Base-by-base conservation (phyloP, 2,329 filamentous ascomycete genomes). In the Colletotrichum sojae region DNA sequence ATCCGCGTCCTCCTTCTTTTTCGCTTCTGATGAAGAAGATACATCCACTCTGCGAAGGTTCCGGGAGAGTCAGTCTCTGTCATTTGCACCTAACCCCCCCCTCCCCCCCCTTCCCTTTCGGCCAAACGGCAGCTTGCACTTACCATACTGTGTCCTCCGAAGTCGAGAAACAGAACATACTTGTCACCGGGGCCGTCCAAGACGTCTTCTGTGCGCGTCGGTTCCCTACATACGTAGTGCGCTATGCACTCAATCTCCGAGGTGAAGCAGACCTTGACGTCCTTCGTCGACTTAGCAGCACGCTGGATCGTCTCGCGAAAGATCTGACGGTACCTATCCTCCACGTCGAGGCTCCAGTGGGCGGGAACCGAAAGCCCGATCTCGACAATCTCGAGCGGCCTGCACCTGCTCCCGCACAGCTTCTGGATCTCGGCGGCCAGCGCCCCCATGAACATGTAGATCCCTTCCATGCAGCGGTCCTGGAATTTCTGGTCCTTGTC, bases 141-240 rank as follows among this genome's bases (percentile, higher is more conserved):
- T 45, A 71, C 69, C 69, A 71, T 64, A 22, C 56, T 69, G 36
- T 69, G 69, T 1, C 64, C 69, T 2, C 68, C 64, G n/a, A 64
- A 69, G 16, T 71, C 69, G 2, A 71, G 69, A 6, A 71, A 64
- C 49, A 69, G 8, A 6, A 69, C 25, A 5, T 20, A 56, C 6
- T 53, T 27, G 4, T 46, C 22, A 1, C 8, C 22, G 1, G n/a
- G 9, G 4, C 13, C 15, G 1, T 22, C 10, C 6, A 57, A 8
- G 3, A 31, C 12, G 8, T 31, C 18, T 2, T 55, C 56, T 9
- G 12, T 8, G n/a, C 25, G 22, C 6, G 8, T 12, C 2, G 20
- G 15, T 6, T 59, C 40, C 3, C 15, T 6, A 18, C 54, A 63
- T 3, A 71, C 45, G 27, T 55, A 69, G 18, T 68, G 65, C 4